phyloP scores from a whole-genome alignment of 345 rosid genomes.

The Zanthoxylum bungeanum region DNA sequence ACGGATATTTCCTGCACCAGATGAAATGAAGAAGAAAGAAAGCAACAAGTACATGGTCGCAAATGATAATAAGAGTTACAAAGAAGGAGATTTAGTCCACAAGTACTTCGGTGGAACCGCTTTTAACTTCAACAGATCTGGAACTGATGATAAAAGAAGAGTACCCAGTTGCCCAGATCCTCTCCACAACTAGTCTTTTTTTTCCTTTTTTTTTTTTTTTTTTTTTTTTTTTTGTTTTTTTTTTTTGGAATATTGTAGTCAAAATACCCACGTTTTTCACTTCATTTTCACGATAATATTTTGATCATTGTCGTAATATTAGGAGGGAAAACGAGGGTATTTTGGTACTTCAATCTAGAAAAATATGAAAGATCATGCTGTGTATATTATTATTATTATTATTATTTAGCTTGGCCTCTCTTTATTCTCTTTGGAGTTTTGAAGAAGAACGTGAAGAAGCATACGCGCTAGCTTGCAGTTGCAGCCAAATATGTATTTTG shows the following conservation, averaged over 20 bases:
- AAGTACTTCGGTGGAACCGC: conserved; percentile 39
- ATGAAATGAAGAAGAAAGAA: neutral
- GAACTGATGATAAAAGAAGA: conserved; percentile 53
- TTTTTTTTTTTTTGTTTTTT: too few relatives aligned
- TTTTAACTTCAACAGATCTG: conserved; percentile 27
- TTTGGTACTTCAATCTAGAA: conserved; percentile 36
- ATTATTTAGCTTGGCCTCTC: neutral
- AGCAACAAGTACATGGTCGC: too few relatives aligned
- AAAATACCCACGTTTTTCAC: conserved; percentile 62
- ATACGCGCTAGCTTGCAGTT: neutral
- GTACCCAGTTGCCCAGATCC: conserved; percentile 96
- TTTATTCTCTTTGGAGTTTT: neutral
- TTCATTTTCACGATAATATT: conserved; percentile 19
- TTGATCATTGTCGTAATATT: conserved; percentile 10
- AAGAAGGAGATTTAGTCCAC: conserved; percentile 27
- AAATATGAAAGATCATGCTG: conserved; percentile 6
- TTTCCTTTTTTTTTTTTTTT: neutral
- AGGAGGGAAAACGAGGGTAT: conserved; percentile 56
- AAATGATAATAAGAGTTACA: neutral
- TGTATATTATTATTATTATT: conserved; percentile 15
- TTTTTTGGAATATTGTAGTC: conserved; percentile 28
- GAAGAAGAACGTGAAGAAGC: conserved; percentile 4
- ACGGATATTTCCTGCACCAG: conserved; percentile 21
- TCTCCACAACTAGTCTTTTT: conserved; percentile 86
- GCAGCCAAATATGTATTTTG: conserved; percentile 4